Conservation (phyloP, 768 basidiomycete genomes). For the Russula ochroleuca region DNA sequence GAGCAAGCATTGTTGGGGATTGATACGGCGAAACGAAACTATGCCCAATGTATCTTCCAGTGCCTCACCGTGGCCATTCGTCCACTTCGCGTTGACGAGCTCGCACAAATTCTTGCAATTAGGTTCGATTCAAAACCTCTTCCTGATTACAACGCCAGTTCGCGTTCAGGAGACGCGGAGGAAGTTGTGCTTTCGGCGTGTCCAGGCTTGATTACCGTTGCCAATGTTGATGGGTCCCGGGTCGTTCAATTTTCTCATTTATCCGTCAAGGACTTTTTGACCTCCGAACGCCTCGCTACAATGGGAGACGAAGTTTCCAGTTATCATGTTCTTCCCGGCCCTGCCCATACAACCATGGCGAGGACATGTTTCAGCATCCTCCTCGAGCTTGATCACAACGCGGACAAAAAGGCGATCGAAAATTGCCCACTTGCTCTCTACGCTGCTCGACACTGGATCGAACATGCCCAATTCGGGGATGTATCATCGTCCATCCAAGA, state of each 20-base stretch:
- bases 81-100: constrained; percentile 12
- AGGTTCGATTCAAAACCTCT: neutral
- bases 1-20: neutral
- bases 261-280: constrained; percentile 14
- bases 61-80: neutral
- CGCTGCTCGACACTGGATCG: constrained; percentile 13
- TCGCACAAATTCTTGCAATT: constrained; percentile 14
- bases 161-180: neutral
- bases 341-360: constrained; percentile 6
- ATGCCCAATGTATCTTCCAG: neutral
- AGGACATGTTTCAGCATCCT: constrained; percentile 1
- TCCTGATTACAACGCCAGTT: neutral
- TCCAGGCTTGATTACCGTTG: constrained; percentile 1
- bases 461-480: neutral
- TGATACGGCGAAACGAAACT: constrained; percentile 10
- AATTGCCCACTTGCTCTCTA: constrained; percentile 3
- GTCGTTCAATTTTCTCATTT: constrained; percentile 13
- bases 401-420: neutral
- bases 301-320: neutral
- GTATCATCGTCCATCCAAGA: neutral
- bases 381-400: neutral
- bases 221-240: neutral
- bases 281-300: neutral
- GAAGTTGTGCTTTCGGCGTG: constrained; percentile 2
- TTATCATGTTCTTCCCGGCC: neutral